Evolutionary conservation across 768 basidiomycete species (phyloP).

Genomic region (Phylloporus scabripes): DNA sequence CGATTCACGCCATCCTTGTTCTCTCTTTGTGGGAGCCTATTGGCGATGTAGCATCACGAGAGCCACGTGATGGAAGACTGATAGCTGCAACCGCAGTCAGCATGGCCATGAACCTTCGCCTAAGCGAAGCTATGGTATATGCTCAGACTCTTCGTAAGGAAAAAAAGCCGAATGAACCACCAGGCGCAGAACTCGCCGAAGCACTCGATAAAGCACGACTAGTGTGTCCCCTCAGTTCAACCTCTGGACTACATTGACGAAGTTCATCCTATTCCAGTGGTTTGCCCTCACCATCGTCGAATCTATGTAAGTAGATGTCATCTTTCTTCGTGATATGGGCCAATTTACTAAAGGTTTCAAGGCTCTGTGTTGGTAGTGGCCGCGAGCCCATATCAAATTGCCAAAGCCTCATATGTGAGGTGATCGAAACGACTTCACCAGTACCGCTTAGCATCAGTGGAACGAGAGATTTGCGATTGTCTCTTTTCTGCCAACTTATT

Average conservation of each 20-base stretch:
- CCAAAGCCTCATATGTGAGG: conserved; percentile 26
- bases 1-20: conserved; percentile 38
- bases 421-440: conserved; percentile 26
- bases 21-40: conserved; percentile 43
- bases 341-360: conserved; percentile 13
- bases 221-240: conserved; percentile 22
- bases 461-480: conserved; percentile 35
- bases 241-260: conserved; percentile 13
- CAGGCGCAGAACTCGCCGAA: conserved; percentile 29
- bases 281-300: conserved; percentile 35
- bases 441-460: conserved; percentile 16
- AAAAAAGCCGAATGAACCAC: conserved; percentile 24
- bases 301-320: conserved; percentile 30
- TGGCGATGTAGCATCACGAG: conserved; percentile 26
- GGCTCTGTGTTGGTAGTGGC: conserved; percentile 41
- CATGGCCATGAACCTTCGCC: conserved; percentile 42
- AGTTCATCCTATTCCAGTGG: conserved; percentile 30
- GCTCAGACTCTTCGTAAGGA: conserved; percentile 27
- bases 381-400: conserved; percentile 36
- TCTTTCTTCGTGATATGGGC: neutral
- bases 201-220: conserved; percentile 35
- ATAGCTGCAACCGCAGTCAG: conserved; percentile 39
- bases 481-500: conserved; percentile 33
- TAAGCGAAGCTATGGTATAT: conserved; percentile 34
- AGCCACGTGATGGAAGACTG: conserved; percentile 36